Conservation (phyloP, 1,139 yeast genomes). For the Debaryomyces subglobosus region DNA sequence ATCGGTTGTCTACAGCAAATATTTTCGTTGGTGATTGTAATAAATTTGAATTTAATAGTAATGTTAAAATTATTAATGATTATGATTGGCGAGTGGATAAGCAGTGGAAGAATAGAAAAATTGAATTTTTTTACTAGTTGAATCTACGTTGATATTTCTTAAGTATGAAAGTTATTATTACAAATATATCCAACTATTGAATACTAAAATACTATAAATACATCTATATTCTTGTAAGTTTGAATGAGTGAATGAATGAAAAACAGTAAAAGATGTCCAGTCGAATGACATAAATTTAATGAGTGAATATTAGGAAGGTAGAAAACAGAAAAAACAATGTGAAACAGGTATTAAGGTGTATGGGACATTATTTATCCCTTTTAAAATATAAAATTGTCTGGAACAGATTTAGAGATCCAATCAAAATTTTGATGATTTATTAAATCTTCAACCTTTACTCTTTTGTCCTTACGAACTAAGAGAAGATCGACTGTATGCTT, state of each 20-base stretch:
- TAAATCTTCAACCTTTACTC: constrained; percentile 23
- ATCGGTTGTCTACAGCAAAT: neutral
- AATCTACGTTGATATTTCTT: neutral
- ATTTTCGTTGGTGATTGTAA: constrained; percentile 1
- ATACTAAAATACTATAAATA: neutral
- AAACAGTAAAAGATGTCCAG: neutral
- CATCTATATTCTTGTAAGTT: neutral
- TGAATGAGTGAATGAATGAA: neutral
- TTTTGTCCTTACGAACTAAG: constrained; percentile 43
- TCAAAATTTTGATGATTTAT: constrained; percentile 17
- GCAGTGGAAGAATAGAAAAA: constrained; percentile 4
- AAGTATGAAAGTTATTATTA: neutral
- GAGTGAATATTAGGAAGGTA: neutral
- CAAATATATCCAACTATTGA: neutral
- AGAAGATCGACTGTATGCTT: constrained; percentile 36
- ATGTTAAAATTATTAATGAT: constrained; percentile 2
- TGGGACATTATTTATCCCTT: neutral
- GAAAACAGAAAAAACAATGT: neutral
- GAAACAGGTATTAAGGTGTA: neutral
- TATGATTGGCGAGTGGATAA: constrained; percentile 5
- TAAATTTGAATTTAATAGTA: neutral
- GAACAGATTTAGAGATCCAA: constrained; percentile 26
- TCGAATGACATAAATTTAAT: neutral
- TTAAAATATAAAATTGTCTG: constrained; percentile 11
- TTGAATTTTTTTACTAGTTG: neutral